Base-by-base conservation (phyloP, 148 eudicot species). In the Mesembryanthemum crystallinum region DNA sequence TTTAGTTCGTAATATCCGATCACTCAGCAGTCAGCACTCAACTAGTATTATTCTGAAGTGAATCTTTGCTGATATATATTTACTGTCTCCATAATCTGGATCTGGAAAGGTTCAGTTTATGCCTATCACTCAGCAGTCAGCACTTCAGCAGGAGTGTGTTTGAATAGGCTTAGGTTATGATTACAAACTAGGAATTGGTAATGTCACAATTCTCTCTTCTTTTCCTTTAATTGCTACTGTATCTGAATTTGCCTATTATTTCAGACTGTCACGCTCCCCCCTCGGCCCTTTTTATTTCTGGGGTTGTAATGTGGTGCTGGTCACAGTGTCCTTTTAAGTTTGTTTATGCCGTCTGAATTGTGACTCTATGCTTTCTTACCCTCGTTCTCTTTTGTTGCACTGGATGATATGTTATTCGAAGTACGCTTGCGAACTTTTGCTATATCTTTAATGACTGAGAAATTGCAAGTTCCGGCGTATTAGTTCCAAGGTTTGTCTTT, bases 351-450 rank as follows among this genome's bases (percentile, higher is more conserved):
- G 25, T 69, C 28, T 13, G 28, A 9, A 24, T 49, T 12, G 17
- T 60, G 61, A 63, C 32, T 49, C 80, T 45, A 15, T 58, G 57
- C 64, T 20, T 78, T 24, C 80, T 84, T 65, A 78, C 35, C n/a
- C 25, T 67, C 24, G 49, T 52, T 67, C 66, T 61, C 9, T 79
- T 15, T 52, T 82, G 29, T 51, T 73, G 37, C 72, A 62, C 66
- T 91, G 98, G 98, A 94, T 78, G 97, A 94, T 81, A 76, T 92
- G 79, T 78, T 94, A 75, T 94, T 94, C 81, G 83, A 86, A 84
- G 90, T 90, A 77, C 98, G 92, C 60, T 81, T 94, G 90, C 91
- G 84, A 70, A 74, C 90, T 83, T 70, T 87, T 68, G 59, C 73
- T 57, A 76, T 88, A 54, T 82, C 91, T 67, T 67, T 75, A 11